Evolutionary conservation across 1,284 basidiomycete species (phyloP).

Genomic region (Ceraceosorus bombacis): DNA sequence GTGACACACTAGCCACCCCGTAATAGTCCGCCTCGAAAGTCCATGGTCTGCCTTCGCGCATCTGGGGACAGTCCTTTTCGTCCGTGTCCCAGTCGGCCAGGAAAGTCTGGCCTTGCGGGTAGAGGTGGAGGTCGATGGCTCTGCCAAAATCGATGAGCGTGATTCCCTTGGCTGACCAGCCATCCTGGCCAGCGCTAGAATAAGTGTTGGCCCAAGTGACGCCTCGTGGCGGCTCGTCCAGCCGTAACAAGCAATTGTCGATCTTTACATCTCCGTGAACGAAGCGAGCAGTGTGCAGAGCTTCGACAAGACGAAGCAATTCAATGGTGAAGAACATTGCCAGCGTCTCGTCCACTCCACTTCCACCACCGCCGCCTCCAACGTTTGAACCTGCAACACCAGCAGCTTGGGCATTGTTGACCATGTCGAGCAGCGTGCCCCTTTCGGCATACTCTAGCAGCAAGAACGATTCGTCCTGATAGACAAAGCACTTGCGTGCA

Average conservation of each 20-base stretch:
- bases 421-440: conserved; percentile 83
- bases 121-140: conserved; percentile 66
- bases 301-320: conserved; percentile 73
- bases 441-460: conserved; percentile 81
- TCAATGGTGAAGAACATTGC: conserved; percentile 94
- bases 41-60: conserved; percentile 75
- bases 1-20: conserved; percentile 82
- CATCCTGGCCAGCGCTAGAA: conserved; percentile 64
- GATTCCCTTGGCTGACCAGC: conserved; percentile 82
- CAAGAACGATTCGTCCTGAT: conserved; percentile 75
- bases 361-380: conserved; percentile 23
- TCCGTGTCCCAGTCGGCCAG: conserved; percentile 69
- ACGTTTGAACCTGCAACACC: conserved; percentile 50
- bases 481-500: conserved; percentile 34
- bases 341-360: conserved; percentile 75
- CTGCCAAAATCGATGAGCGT: conserved; percentile 94
- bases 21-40: conserved; percentile 93
- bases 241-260: conserved; percentile 89
- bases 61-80: conserved; percentile 81
- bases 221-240: conserved; percentile 67
- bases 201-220: conserved; percentile 66
- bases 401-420: conserved; percentile 59
- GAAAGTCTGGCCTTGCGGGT: conserved; percentile 62
- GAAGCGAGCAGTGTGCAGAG: conserved; percentile 70
- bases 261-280: conserved; percentile 99